These are phyloP conservation scores for Volvariella volvacea DNA, from an alignment of 1,284 basidiomycete species.

Conservation along the genomic window DNA sequence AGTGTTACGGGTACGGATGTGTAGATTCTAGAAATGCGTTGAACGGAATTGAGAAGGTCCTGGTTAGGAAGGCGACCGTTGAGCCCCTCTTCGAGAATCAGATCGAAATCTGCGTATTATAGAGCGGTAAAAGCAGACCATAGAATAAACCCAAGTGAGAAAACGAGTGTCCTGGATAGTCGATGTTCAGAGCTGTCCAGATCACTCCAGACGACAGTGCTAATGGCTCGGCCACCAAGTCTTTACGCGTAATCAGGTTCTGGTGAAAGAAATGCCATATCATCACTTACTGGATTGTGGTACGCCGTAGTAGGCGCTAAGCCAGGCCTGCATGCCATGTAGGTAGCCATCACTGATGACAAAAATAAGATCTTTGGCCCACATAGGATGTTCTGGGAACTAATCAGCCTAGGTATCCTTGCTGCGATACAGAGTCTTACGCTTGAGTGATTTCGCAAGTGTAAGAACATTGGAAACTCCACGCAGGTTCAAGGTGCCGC, in stretches of 20 bases:
- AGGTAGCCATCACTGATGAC: conserved; percentile 86
- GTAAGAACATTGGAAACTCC: conserved; percentile 83
- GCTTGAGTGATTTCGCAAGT: conserved; percentile 77
- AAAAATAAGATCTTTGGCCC: conserved; percentile 93
- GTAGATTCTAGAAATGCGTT: conserved; percentile 65
- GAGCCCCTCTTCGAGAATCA: conserved; percentile 66
- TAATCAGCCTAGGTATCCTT: conserved; percentile 1
- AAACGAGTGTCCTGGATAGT: conserved; percentile 96
- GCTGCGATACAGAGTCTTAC: conserved; percentile 34
- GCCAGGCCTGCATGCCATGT: conserved; percentile 91
- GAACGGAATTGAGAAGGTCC: conserved; percentile 85
- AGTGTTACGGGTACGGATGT: conserved; percentile 70
- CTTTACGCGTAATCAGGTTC: conserved; percentile 27
- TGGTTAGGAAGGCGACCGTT: conserved; percentile 96
- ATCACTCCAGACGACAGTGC: conserved; percentile 71
- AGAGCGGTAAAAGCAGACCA: conserved; percentile 37
- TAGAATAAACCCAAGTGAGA: conserved; percentile 89
- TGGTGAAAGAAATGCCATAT: conserved; percentile 1
- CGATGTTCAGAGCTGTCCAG: conserved; percentile 93
- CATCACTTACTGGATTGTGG: conserved; percentile 52
- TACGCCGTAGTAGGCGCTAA: conserved; percentile 75
- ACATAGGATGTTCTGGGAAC: conserved; percentile 72
- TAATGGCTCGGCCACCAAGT: conserved; percentile 60
- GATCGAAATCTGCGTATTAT: conserved; percentile 4
- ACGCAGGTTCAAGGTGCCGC: conserved; percentile 69